Evolutionary conservation across 2,329 filamentous ascomycete genomes (phyloP).

Genomic region (Diaporthe australafricana): DNA sequence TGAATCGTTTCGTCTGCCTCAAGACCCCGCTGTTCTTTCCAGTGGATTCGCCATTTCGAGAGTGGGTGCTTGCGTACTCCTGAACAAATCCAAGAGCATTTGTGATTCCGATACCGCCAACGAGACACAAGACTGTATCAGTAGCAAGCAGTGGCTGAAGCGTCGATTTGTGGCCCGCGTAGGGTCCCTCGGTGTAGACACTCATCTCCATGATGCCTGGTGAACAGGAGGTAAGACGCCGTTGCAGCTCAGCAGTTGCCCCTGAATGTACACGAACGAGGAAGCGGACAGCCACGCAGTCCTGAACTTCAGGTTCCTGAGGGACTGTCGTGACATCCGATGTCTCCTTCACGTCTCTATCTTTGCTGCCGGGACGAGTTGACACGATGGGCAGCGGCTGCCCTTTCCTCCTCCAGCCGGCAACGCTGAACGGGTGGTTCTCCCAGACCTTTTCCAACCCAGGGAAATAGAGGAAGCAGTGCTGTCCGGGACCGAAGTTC

Average conservation of each 20-base stretch:
- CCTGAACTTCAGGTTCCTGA: constrained; percentile 10
- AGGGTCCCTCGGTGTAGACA: constrained; percentile 10
- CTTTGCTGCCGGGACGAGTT: background rate
- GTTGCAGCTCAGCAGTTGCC: background rate
- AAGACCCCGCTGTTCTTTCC: background rate
- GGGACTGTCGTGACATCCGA: background rate
- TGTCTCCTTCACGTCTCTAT: background rate
- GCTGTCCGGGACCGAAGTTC: background rate
- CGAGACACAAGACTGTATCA: background rate
- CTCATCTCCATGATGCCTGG: constrained; percentile 15
- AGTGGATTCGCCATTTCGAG: background rate
- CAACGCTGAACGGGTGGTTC: constrained; percentile 63
- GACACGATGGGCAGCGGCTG: constrained; percentile 8
- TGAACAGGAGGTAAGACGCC: background rate
- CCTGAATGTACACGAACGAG: constrained; percentile 8
- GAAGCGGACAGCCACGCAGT: constrained; percentile 10
- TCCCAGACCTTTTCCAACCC: constrained; percentile 53
- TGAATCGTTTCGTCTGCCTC: constrained; percentile 1
- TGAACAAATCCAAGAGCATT: constrained; percentile 3
- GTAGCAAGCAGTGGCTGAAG: constrained; percentile 11
- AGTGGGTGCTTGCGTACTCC: background rate
- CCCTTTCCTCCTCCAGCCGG: constrained; percentile 36
- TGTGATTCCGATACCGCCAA: background rate
- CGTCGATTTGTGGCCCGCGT: background rate
- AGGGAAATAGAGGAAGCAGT: constrained; percentile 45